Percentiles rank a stretch among this genome's conserved stretches.
These are phyloP conservation scores for Penicillium desertorum DNA, from an alignment of 495 filamentous ascomycete species.

Conservation along the genomic window DNA sequence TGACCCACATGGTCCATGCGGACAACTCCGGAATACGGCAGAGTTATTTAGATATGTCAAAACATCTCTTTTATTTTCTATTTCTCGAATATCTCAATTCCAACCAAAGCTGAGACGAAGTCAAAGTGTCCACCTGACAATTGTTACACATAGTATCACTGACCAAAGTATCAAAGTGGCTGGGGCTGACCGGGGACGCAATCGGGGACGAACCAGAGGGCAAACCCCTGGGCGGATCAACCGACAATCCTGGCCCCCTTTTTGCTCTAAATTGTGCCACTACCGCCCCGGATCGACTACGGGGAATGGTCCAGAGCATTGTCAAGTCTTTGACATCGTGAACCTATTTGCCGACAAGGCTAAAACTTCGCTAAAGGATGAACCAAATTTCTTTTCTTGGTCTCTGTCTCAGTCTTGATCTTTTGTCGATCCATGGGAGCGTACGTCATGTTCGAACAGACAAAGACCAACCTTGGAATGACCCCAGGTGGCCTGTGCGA, in stretches of 20 bases:
- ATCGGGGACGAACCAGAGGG: slow-evolving; percentile 12
- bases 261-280: slow-evolving; percentile 28
- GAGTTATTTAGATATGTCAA: background rate
- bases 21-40: background rate
- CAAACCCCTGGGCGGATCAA: slow-evolving; percentile 42
- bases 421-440: slow-evolving; percentile 4
- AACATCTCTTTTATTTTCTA: background rate
- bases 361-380: slow-evolving; percentile 1
- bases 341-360: background rate
- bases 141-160: slow-evolving; percentile 4
- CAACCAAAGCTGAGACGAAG: slow-evolving; percentile 7
- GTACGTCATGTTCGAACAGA: slow-evolving; percentile 2
- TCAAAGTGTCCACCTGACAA: slow-evolving; percentile 6
- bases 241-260: slow-evolving; percentile 27
- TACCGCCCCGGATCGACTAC: slow-evolving; percentile 34
- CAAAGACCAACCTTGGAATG: slow-evolving; percentile 2
- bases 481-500: slow-evolving; percentile 8
- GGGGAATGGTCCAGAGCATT: slow-evolving; percentile 3
- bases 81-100: background rate
- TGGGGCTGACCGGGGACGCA: slow-evolving; percentile 3
- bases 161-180: slow-evolving; percentile 1
- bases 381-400: background rate
- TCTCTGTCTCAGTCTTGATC: slow-evolving; percentile 9
- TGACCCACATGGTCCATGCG: slow-evolving; percentile 14
- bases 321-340: background rate